phyloP scores from a whole-genome alignment of 2,329 filamentous ascomycete genomes.

The Dactylellina drechsleri region DNA sequence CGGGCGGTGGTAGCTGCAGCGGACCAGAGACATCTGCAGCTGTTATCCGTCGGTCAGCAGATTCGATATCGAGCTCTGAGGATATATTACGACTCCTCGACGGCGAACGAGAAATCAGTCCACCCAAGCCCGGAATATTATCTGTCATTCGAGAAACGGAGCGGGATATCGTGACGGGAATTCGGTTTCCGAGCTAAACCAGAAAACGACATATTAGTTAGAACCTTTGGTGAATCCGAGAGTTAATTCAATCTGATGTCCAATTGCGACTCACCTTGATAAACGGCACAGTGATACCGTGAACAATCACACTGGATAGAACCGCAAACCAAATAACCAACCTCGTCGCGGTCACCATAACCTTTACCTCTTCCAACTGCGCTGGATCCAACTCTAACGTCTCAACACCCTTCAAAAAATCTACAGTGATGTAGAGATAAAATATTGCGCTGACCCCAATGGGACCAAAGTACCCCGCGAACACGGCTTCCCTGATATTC shows the following conservation, averaged over 20 bases:
- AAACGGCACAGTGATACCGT: constrained; percentile 55
- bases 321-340: constrained; percentile 54
- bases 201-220: constrained; percentile 8
- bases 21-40: constrained; percentile 25
- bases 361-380: constrained; percentile 19
- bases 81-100: constrained; percentile 29
- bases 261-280: constrained; percentile 42
- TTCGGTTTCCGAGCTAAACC: constrained; percentile 35
- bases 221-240: too few relatives aligned
- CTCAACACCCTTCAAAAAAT: constrained; percentile 72
- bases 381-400: constrained; percentile 26
- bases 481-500: constrained; percentile 76
- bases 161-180: constrained; percentile 43
- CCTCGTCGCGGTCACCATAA: constrained; percentile 29
- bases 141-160: constrained; percentile 48
- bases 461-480: constrained; percentile 92
- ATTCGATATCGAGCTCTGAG: constrained; percentile 13
- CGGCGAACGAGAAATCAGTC: constrained; percentile 23
- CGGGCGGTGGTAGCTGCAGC: background rate
- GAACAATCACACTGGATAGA: constrained; percentile 53
- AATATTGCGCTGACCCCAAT: constrained; percentile 92
- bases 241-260: background rate
- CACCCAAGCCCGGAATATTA: constrained; percentile 32
- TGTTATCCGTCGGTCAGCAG: constrained; percentile 16
- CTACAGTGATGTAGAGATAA: constrained; percentile 82